Base-by-base conservation (phyloP, 495 filamentous ascomycete species). In the Melanomma pulvis-pyrius region DNA sequence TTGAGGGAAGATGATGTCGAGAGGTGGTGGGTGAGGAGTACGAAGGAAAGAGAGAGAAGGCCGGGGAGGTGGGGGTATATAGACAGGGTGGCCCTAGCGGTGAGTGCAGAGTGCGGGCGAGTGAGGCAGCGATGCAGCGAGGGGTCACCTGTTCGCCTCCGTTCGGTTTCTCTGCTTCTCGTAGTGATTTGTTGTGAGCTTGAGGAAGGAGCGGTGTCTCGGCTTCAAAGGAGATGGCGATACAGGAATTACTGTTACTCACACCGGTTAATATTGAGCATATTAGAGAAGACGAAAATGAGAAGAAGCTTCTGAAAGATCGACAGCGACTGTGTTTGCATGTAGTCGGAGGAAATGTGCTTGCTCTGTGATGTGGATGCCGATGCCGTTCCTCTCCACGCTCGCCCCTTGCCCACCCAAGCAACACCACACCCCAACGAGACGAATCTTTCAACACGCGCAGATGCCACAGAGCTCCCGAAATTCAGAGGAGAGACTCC, bases 231-330 rank as follows among this genome's bases (percentile, higher is more conserved):
- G 39, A 44, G 30, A 34, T 4, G 12, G 30, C 13, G 32, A 36
- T 44, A 11, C n/a, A 17, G 39, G 39, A 44, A 44, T 44, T 44
- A 44, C 39, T 44, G n/a, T 44, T 44, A 15, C 39, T 44, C 39
- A n/a, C 4, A 44, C 39, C n/a, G n/a, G n/a, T n/a, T n/a, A n/a
- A n/a, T n/a, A n/a, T n/a, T n/a, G n/a, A n/a, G n/a, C n/a, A n/a
- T n/a, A n/a, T n/a, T n/a, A n/a, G 32, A 22, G 28, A n/a, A 41
- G 32, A 62, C 8, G 12, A 26, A 15, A 50, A 47, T n/a, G 41
- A 60, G 57, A 60, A 13, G 55, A 50, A 49, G 41, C 21, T 15
- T 11, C 15, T 7, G 17, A 22, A 39, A 49, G 57, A 60, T 39
- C 19, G 7, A 25, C 26, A 60, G 9, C 13, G 22, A 50, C 2